A percentile compares a stretch with the other conserved stretches of the same genome.
Conservation (phyloP, 2,329 filamentous ascomycete genomes). For the Trichoderma guizhouense region DNA sequence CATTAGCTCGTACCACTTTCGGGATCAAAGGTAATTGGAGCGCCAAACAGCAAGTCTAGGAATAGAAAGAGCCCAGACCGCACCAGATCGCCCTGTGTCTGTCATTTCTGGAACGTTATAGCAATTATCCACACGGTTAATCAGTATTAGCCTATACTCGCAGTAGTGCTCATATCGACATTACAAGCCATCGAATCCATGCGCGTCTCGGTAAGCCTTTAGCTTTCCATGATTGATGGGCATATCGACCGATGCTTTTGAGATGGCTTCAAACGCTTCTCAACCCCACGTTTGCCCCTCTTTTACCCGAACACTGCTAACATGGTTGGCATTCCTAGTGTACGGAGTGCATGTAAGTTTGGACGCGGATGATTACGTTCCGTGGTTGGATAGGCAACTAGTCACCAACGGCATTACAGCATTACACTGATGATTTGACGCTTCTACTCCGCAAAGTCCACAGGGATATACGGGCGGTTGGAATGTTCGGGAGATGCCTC, state of each 20-base stretch:
- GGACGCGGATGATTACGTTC: background rate
- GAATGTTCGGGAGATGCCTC: background rate
- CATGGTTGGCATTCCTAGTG: background rate
- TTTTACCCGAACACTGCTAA: background rate
- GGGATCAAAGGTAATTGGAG: background rate
- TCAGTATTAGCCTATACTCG: conserved; percentile 4
- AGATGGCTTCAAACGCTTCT: background rate
- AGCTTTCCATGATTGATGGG: background rate
- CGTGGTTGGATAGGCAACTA: background rate
- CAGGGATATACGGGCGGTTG: background rate
- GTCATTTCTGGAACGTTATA: background rate
- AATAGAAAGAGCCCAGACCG: background rate
- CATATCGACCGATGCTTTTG: background rate
- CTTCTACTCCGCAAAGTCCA: background rate
- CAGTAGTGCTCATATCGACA: background rate
- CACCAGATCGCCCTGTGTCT: background rate
- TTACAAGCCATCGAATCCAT: background rate
- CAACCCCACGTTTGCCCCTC: conserved; percentile 11
- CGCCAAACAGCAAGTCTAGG: background rate
- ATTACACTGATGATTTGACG: background rate
- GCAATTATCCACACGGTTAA: conserved; percentile 9
- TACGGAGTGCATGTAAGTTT: background rate
- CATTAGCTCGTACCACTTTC: background rate
- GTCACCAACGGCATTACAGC: background rate
- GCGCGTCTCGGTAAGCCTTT: background rate